Evolutionary conservation across 345 rosid genomes (phyloP).

Genomic region (Trapa bicornis): DNA sequence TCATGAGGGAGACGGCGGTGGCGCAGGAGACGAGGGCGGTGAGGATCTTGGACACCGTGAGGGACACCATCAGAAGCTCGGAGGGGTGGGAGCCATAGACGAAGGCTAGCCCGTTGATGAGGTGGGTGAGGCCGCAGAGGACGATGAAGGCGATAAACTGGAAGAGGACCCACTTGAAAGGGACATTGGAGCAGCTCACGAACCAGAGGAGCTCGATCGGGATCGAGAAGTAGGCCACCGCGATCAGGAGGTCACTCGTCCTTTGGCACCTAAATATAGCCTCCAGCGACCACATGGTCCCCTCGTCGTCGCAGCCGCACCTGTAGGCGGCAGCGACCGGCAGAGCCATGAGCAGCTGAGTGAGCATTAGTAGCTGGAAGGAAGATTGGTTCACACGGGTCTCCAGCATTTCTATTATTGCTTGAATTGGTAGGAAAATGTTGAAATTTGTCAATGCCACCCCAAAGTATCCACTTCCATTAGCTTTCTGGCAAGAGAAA

Average conservation of each 20-base stretch:
- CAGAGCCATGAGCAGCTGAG: slow-evolving; percentile 19
- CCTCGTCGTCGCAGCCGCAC: slow-evolving; percentile 85
- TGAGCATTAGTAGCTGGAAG: slow-evolving; percentile 27
- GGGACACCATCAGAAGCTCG: slow-evolving; percentile 53
- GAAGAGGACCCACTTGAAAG: slow-evolving; percentile 91
- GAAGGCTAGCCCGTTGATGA: slow-evolving; percentile 86
- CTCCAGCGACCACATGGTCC: slow-evolving; percentile 59
- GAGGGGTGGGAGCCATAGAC: slow-evolving; percentile 69
- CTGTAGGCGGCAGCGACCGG: slow-evolving; percentile 20
- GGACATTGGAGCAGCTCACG: slow-evolving; percentile 83
- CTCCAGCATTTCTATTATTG: slow-evolving; percentile 45
- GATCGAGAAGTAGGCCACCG: slow-evolving; percentile 87
- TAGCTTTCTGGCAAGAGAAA: too few species aligned
- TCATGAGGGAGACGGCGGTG: slow-evolving; percentile 74
- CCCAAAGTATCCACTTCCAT: too few species aligned
- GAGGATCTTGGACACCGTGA: slow-evolving; percentile 79
- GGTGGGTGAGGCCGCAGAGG: slow-evolving; percentile 87
- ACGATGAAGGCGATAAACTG: slow-evolving; percentile 93
- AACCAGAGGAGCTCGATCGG: slow-evolving; percentile 83
- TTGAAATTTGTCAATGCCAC: neutral
- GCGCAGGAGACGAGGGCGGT: slow-evolving; percentile 89
- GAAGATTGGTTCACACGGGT: neutral
- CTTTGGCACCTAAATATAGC: slow-evolving; percentile 56
- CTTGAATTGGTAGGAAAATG: neutral
- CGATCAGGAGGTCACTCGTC: slow-evolving; percentile 81